Base-by-base conservation (phyloP, 73 alveolate species). In the Paramecium primaurelia region DNA sequence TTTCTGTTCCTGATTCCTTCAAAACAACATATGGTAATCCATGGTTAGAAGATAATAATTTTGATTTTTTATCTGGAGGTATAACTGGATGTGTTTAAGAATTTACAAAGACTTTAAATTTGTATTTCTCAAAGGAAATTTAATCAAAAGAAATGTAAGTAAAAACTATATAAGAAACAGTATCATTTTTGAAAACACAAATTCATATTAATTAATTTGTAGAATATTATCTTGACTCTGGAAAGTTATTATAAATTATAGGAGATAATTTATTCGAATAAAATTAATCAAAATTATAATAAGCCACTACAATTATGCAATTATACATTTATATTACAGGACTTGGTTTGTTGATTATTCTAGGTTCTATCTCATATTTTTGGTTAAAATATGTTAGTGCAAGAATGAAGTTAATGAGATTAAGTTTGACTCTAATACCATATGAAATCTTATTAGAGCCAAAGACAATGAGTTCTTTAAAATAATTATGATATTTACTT, bases 381-480 rank as follows among this genome's bases (percentile, higher is more conserved):
- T 80, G 91, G 91, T 80, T 80, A 18, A 80, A 47, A n/a, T 14
- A 47, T 20, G 47, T 80, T 4, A 49, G 91, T 45, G 44, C 20
- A 22, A 80, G 91, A 49, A 22, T 80, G 45, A 45, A 36, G 30
- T 26, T 80, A n/a, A 80, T 80, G 91, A 80, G 91, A 47, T 47
- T 80, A 49, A 80, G 91, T 44, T 49, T 80, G 30, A 80, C 91
- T 8, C 9, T 80, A 26, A 80, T 80, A 4, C 91, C 91, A 18
- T 80, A 80, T 80, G 91, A 80, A 25, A 42, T 80, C 18, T 18
- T 80, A 80, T 22, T 80, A n/a, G 91, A 80, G 45, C 91, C 91
- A 4, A 80, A 80, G 30, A 80, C 91, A 45, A 45, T 80, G 75
- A 80, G 91, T 80, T 42, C 91, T 36, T 80, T 80, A 42, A 80